Conservation (phyloP, 1,284 basidiomycete genomes). For the Heterobasidion occidentale region DNA sequence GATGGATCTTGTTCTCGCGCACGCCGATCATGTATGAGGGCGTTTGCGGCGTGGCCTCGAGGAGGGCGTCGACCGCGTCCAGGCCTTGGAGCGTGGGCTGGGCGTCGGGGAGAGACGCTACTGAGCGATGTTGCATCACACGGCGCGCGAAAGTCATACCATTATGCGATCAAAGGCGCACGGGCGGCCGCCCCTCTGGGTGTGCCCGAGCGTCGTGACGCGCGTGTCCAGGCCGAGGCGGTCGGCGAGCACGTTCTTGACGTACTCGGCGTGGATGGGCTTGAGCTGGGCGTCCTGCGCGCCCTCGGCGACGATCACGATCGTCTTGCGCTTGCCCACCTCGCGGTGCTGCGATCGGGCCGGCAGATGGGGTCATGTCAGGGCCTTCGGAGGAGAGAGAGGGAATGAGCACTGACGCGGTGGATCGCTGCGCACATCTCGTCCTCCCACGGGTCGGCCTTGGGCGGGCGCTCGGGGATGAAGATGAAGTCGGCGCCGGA, state of each 20-base stretch:
- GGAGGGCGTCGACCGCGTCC: constrained; percentile 85
- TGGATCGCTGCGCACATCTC: constrained; percentile 88
- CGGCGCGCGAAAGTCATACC: constrained; percentile 34
- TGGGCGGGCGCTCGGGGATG: constrained; percentile 90
- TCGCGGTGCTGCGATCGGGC: constrained; percentile 63
- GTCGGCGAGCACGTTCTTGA: constrained; percentile 85
- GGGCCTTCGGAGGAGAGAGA: not conserved
- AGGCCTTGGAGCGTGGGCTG: constrained; percentile 93
- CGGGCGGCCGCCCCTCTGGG: constrained; percentile 90
- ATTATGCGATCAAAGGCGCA: constrained; percentile 91
- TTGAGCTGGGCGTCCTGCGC: constrained; percentile 85
- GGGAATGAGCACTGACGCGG: constrained; percentile 36
- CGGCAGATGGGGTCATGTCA: not conserved
- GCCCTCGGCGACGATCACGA: constrained; percentile 97
- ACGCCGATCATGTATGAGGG: constrained; percentile 98
- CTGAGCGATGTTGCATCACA: constrained; percentile 62
- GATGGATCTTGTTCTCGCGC: constrained; percentile 91
- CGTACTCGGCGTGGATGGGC: constrained; percentile 84
- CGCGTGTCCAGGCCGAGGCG: constrained; percentile 90
- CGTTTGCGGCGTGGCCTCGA: constrained; percentile 85
- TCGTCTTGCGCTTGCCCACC: constrained; percentile 94
- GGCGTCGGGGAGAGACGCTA: constrained; percentile 15
- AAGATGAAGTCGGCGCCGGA: constrained; percentile 97
- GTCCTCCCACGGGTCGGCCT: constrained; percentile 77
- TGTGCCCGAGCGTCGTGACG: constrained; percentile 98